These are phyloP conservation scores for Cladophialophora bantiana DNA, from an alignment of 2,329 filamentous ascomycete species.

Conservation along the genomic window DNA sequence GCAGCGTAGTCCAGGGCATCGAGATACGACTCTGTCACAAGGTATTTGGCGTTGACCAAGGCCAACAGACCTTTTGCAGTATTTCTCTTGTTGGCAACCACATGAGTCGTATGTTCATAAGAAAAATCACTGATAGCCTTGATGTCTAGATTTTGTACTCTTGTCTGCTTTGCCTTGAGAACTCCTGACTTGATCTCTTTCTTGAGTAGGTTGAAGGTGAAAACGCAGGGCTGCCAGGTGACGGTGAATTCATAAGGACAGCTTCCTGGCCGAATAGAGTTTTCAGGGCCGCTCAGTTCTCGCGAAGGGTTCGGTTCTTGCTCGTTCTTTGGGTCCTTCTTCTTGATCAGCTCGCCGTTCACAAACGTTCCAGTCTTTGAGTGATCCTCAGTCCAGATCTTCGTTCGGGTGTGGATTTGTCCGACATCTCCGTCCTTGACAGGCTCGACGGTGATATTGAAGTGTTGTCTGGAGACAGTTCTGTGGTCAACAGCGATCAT, in stretches of 20 bases:
- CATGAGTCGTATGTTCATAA: constrained; percentile 77
- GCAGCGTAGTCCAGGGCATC: constrained; percentile 72
- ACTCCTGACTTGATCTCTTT: constrained; percentile 73
- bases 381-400: constrained; percentile 77
- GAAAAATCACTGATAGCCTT: constrained; percentile 81
- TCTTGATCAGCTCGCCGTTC: constrained; percentile 73
- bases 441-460: constrained; percentile 74
- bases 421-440: constrained; percentile 72
- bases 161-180: constrained; percentile 66
- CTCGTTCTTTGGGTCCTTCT: constrained; percentile 16
- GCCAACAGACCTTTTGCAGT: constrained; percentile 86
- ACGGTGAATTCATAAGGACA: constrained; percentile 69
- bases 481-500: constrained; percentile 77
- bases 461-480: constrained; percentile 86
- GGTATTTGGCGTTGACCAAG: constrained; percentile 77
- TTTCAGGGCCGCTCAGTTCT: constrained; percentile 63
- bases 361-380: constrained; percentile 85
- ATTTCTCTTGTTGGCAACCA: constrained; percentile 88
- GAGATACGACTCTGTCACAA: constrained; percentile 77
- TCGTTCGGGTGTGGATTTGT: constrained; percentile 69
- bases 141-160: constrained; percentile 84
- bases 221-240: constrained; percentile 78
- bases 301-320: constrained; percentile 51
- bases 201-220: constrained; percentile 78
- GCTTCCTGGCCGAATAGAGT: constrained; percentile 74